phyloP scores from a whole-genome alignment of 176 grass and related monocot genomes.

The Triticum monococcum region DNA sequence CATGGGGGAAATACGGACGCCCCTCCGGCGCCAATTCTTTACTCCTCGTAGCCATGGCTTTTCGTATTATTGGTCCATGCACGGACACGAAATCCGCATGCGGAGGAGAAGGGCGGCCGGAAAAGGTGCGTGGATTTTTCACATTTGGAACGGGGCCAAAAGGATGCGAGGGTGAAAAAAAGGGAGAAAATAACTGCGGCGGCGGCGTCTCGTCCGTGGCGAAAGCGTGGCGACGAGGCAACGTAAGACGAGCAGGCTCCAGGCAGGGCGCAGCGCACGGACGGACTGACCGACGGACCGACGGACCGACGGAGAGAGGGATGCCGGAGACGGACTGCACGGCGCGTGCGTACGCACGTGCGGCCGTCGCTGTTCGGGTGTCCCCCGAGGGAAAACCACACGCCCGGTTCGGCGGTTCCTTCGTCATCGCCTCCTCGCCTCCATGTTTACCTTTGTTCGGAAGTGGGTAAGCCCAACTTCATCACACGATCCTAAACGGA shows the following conservation, averaged over 20 bases:
- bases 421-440: not conserved
- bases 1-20: not conserved
- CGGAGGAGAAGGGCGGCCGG: not conserved
- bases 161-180: too few relatives aligned
- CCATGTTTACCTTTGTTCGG: too few relatives aligned
- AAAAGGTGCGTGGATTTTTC: constrained; percentile 9
- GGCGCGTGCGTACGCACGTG: not conserved
- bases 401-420: not conserved
- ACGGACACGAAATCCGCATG: not conserved
- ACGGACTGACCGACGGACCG: not conserved
- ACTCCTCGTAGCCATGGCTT: not conserved
- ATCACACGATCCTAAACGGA: too few relatives aligned
- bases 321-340: not conserved
- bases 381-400: not conserved
- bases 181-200: not conserved
- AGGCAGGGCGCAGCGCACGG: not conserved
- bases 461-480: too few relatives aligned
- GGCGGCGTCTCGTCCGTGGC: not conserved
- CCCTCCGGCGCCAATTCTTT: not conserved
- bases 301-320: not conserved
- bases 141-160: not conserved
- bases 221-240: not conserved
- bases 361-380: not conserved
- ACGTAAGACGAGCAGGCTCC: not conserved
- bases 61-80: not conserved